Evolutionary conservation across 768 basidiomycete species (phyloP), one percentile per base, ranked within the genome.

Genomic region (Porpolomopsis calyptriformis): DNA sequence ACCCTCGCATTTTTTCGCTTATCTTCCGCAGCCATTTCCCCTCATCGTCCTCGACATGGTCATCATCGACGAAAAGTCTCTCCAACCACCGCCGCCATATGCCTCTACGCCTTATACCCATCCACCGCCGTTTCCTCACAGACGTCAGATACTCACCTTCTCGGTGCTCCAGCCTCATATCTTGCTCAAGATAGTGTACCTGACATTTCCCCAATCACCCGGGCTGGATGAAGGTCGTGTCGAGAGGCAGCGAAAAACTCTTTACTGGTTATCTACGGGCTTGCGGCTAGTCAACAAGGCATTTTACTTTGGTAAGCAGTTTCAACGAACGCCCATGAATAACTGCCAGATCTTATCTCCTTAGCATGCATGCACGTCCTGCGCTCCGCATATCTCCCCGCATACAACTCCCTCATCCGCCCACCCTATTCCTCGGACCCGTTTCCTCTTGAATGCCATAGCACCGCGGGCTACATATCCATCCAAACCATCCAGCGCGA

Each of bases 331-430:
- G 11, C 24, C 12, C n/a, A 37, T 6, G 11, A 48, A 27, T 36
- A 34, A 2, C 22, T 29, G 33, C 23, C 50, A 50, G 43, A 41
- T 25, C 5, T n/a, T n/a, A 24, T 40, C 25, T 14, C 36, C 26
- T 16, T 39, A 80, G 82, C 85, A 10, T 85, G 75, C 62, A 89
- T 87, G 85, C 79, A 88, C 53, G 73, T 89, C 49, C 71, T 91
- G 3, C 76, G 88, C 29, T 82, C 81, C 0, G 77, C 78, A 0
- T 88, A 87, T 60, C 66, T 90, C 35, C 74, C 78, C 4, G 65
- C 74, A 0, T 91, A 90, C 57, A 62, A 64, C 19, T 64, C 69
- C 12, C 71, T 82, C 38, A 69, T 91, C 49, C 75, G 78, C 20
- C 56, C 69, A 0, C 83, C 83, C 0, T 88, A 89, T 62, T 68